Evolutionary conservation across 805 yeast genomes (phyloP), one percentile per base, ranked within the genome.

Genomic region (Clavispora vitiphila): DNA sequence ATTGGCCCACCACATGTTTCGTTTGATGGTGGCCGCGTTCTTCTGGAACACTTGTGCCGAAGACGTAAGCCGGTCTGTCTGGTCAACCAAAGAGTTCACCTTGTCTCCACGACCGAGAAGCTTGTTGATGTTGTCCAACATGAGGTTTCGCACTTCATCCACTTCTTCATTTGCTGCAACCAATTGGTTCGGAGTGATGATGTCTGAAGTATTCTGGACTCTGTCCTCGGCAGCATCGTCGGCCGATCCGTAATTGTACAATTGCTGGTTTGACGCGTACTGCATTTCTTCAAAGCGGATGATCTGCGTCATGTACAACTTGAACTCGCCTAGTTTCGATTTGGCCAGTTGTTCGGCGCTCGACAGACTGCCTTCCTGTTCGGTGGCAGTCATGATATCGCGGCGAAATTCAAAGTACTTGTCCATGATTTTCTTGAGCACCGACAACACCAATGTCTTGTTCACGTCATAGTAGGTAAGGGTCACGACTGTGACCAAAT

Each of bases 81-180:
- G 87, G 59, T 82, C 86, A 23, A 87, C 91, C 48, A 87, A 69
- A 30, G 76, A 61, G 49, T 78, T 76, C 44, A 87, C 78, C 39
- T 85, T 74, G 54, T 87, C 96, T 16, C 95, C 95, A 39, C 96
- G 74, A 50, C 78, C 80, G 51, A 87, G 65, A 20, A 88, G 73
- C 56, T 78, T 72, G 52, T 81, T 87, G 40, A 84, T 80, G 54
- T 84, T 85, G 46, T 81, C 85, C 44, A 80, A 74, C 89, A 84
- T 82, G 47, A 84, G 61, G 39, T 75, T 75, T 49, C 82, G 68
- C 19, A 84, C 85, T 54, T 81, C 81, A 41, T 77, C 78, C 16
- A 83, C 72, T 45, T 84, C 89, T 43, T 67, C 73, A 37, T 67
- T 71, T 5, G 74, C 76, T 7, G 68, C 37, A 43, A 70, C 50